Base-by-base conservation (phyloP, 768 basidiomycete genomes). In the Auricularia cornea region DNA sequence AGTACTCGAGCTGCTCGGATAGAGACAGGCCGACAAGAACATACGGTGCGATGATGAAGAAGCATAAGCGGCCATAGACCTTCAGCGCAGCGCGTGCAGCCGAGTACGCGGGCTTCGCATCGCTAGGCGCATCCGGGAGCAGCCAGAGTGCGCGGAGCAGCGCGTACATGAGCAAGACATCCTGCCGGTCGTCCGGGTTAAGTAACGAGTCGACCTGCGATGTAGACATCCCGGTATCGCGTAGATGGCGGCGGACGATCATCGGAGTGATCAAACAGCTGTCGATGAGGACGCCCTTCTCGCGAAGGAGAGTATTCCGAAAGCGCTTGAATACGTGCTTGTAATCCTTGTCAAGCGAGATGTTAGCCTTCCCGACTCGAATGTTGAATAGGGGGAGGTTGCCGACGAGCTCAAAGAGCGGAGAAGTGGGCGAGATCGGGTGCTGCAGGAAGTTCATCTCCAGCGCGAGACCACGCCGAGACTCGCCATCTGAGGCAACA, bases 331-430 rank as follows among this genome's bases (percentile, higher is more conserved):
- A 63, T 38, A 76, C 62, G 62, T 78, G 77, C 61, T 75, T 74
- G 31, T 60, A 72, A 61, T 77, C 76, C 52, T 75, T 77, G 40
- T 77, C 75, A 1, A 63, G 62, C 6, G 76, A 76, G 2, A 77
- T n/a, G 52, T 77, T 74, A 54, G 76, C 70, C 30, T 69, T 67
- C 5, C 76, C 74, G 29, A 75, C 74, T 18, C 69, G 52, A 1
- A 73, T 61, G 59, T 78, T 70, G 65, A 78, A 64, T 35, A 74
- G 62, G 1, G 0, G 29, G 0, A 77, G 61, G 3, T 26, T 12
- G 14, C 38, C 11, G 3, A 77, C 68, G 1, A 70, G 64, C 2
- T 14, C 26, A 60, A 69, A 73, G n/a, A 77, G 69, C 0, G 63
- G 48, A 1, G 76, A 76, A 1, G 59, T 31, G 8, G 54, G 11